These are phyloP conservation scores for Xylariales sp. DNA, from an alignment of 2,329 filamentous ascomycete genomes.

Conservation along the genomic window DNA sequence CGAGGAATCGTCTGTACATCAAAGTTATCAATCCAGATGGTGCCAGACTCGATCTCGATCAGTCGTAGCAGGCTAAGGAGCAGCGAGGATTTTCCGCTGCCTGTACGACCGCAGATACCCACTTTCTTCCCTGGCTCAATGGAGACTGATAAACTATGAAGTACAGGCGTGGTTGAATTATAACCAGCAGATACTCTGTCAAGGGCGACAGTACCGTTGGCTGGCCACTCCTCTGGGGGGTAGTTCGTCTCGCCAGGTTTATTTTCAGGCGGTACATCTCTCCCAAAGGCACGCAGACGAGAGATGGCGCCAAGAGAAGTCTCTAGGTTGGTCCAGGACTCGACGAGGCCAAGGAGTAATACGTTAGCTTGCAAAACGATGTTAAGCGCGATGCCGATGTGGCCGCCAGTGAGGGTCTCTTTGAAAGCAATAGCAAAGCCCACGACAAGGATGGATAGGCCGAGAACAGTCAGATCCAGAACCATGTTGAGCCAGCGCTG, in stretches of 20 bases:
- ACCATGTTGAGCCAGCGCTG: conserved; percentile 46
- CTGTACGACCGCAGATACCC: conserved; percentile 45
- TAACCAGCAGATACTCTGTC: background rate
- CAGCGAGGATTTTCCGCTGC: conserved; percentile 44
- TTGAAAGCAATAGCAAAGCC: conserved; percentile 27
- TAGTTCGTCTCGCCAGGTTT: background rate
- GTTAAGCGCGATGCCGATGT: too few species aligned
- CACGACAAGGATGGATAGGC: conserved; percentile 35
- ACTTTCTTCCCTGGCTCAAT: conserved; percentile 39
- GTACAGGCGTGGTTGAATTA: conserved; percentile 18
- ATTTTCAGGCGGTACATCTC: background rate
- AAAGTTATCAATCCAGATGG: conserved; percentile 35
- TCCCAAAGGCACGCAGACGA: background rate
- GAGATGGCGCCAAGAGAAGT: too few species aligned
- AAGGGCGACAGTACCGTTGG: background rate
- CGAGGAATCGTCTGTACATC: conserved; percentile 34
- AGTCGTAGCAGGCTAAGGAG: conserved; percentile 38
- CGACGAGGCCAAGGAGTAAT: too few species aligned
- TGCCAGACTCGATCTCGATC: conserved; percentile 33
- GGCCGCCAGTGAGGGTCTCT: conserved; percentile 9
- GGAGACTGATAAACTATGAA: conserved; percentile 38
- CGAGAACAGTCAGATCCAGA: conserved; percentile 41
- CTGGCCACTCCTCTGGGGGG: background rate
- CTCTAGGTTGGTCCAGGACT: too few species aligned
- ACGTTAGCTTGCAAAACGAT: too few species aligned